Base-by-base conservation (phyloP, 495 filamentous ascomycete genomes). In the Wilcoxina mikolae region DNA sequence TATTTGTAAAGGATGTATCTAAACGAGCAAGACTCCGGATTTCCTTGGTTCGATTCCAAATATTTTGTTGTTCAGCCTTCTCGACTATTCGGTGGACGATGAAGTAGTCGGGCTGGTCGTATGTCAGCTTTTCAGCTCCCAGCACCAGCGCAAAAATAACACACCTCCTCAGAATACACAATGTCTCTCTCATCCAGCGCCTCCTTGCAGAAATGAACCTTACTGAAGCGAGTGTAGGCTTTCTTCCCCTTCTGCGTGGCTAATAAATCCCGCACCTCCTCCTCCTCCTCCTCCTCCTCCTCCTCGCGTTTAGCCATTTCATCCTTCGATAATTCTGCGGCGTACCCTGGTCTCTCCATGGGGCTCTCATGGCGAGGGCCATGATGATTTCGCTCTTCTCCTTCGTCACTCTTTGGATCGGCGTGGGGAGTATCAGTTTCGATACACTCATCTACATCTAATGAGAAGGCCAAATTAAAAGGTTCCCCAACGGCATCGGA, bases 301-400 rank as follows among this genome's bases (percentile, higher is more conserved):
- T n/a, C n/a, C n/a, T n/a, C n/a, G n/a, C n/a, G n/a, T n/a, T n/a
- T n/a, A 3, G 75, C 71, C 0, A 18, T 55, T 4, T 56, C 60
- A 50, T 78, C 58, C 59, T 77, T 57, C 38, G 12, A 69, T 68
- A 12, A 78, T 26, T 10, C 57, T 59, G 0, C 67, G 64, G 0
- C 57, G 57, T 17, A n/a, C n/a, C n/a, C n/a, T n/a, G n/a, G n/a
- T n/a, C n/a, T n/a, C n/a, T n/a, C n/a, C n/a, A n/a, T n/a, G n/a
- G n/a, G n/a, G n/a, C n/a, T n/a, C n/a, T n/a, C n/a, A n/a, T n/a
- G n/a, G n/a, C n/a, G n/a, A n/a, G n/a, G n/a, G n/a, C n/a, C n/a
- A n/a, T n/a, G n/a, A n/a, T n/a, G n/a, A n/a, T n/a, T n/a, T n/a
- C n/a, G n/a, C n/a, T n/a, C n/a, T n/a, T n/a, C n/a, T n/a, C n/a